Conservation (phyloP, 345 rosid genomes). For the Hibiscus mutabilis region DNA sequence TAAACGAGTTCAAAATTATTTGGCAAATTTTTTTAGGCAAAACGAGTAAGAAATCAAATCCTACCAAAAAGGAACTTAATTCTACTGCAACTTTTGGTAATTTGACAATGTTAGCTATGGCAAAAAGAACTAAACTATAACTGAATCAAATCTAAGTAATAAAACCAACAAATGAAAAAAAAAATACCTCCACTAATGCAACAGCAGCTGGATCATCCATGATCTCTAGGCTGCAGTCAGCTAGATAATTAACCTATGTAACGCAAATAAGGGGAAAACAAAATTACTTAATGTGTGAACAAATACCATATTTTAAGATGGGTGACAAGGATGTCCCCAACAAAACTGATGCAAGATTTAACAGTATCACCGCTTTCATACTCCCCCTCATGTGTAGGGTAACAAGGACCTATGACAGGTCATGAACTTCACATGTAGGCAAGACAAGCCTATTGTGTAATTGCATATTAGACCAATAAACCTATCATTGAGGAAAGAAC, state of each 20-base stretch:
- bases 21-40: background rate
- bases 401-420: background rate
- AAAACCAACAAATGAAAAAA: background rate
- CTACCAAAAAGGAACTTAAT: background rate
- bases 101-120: constrained; percentile 9
- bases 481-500: background rate
- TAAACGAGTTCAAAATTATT: background rate
- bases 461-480: background rate
- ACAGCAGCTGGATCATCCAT: constrained; percentile 83
- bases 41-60: background rate
- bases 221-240: constrained; percentile 81
- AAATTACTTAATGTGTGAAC: background rate
- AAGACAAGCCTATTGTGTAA: background rate
- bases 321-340: background rate
- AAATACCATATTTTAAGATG: background rate
- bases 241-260: constrained; percentile 69
- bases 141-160: background rate
- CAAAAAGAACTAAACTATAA: background rate
- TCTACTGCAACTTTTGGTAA: background rate
- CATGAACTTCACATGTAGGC: background rate
- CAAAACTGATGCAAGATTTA: background rate
- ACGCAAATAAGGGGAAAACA: background rate
- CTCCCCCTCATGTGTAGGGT: background rate
- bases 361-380: background rate
- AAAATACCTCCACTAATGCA: constrained; percentile 68